Evolutionary conservation across 495 filamentous ascomycete genomes (phyloP).

Genomic region (Neurospora sp.): DNA sequence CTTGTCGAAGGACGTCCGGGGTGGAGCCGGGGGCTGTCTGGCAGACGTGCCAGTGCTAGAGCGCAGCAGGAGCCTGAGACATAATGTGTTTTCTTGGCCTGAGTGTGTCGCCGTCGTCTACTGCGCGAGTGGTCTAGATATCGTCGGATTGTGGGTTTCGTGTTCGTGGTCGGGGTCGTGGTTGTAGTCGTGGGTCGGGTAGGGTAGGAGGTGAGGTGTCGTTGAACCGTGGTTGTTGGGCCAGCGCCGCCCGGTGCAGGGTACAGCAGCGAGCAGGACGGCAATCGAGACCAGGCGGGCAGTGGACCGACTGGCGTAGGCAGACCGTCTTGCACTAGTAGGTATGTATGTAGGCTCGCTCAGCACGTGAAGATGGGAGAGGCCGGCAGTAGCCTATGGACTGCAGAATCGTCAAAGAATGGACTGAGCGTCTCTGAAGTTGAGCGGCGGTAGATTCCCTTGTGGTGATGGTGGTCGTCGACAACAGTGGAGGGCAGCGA

Average conservation of each 20-base stretch:
- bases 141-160: background rate
- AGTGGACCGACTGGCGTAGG: background rate
- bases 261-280: background rate
- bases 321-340: background rate
- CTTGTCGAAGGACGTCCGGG: background rate
- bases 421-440: background rate
- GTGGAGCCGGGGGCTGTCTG: conserved; percentile 17
- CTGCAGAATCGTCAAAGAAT: background rate
- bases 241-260: background rate
- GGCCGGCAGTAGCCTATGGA: background rate
- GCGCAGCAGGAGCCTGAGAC: conserved; percentile 36
- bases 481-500: too few relatives aligned
- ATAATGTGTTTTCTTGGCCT: conserved; percentile 26
- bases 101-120: background rate
- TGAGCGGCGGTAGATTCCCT: background rate
- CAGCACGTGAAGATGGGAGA: background rate
- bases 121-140: background rate
- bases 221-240: background rate
- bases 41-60: conserved; percentile 41
- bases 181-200: background rate
- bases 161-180: background rate
- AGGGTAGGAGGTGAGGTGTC: background rate
- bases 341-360: background rate
- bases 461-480: background rate
- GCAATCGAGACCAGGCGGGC: background rate